Conservation (phyloP, 148 eudicot species). For the Linanthus parryae region DNA sequence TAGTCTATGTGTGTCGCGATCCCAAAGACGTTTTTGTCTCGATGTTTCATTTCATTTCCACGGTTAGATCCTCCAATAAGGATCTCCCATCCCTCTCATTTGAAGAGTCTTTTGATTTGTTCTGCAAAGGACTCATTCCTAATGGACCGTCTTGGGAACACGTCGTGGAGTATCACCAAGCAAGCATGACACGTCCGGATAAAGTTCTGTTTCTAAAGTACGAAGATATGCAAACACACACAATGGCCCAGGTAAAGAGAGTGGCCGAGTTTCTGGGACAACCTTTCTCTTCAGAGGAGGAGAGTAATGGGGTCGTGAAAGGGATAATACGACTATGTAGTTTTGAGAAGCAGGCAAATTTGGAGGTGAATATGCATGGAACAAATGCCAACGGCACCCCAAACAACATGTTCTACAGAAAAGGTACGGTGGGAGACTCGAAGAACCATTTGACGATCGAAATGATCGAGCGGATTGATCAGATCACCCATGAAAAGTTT, state of each 20-base stretch:
- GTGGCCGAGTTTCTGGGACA: slow-evolving; percentile 16
- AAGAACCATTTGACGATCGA: not conserved
- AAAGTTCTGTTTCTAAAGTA: slow-evolving; percentile 13
- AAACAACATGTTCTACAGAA: not conserved
- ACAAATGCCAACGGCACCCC: not conserved
- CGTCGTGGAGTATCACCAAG: slow-evolving; percentile 15
- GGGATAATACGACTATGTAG: slow-evolving; percentile 1
- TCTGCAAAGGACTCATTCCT: slow-evolving; percentile 9
- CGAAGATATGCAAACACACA: slow-evolving; percentile 9
- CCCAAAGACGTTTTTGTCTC: slow-evolving; percentile 15
- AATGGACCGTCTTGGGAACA: slow-evolving; percentile 28
- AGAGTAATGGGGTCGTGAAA: slow-evolving; percentile 4
- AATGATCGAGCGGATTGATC: slow-evolving; percentile 2
- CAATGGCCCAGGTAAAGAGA: not conserved
- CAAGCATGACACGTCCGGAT: slow-evolving; percentile 2
- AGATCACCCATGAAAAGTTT: slow-evolving; percentile 7
- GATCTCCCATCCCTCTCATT: not conserved
- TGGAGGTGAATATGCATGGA: slow-evolving; percentile 1
- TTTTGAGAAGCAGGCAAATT: not conserved
- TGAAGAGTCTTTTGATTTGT: slow-evolving; percentile 13
- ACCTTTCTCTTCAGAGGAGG: slow-evolving; percentile 15
- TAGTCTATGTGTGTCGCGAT: slow-evolving; percentile 10
- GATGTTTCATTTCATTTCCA: slow-evolving; percentile 4
- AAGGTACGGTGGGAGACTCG: slow-evolving; percentile 7
- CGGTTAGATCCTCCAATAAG: slow-evolving; percentile 1